phyloP scores from a whole-genome alignment of 2,329 filamentous ascomycete species.

The Dactylellina haptotyla region DNA sequence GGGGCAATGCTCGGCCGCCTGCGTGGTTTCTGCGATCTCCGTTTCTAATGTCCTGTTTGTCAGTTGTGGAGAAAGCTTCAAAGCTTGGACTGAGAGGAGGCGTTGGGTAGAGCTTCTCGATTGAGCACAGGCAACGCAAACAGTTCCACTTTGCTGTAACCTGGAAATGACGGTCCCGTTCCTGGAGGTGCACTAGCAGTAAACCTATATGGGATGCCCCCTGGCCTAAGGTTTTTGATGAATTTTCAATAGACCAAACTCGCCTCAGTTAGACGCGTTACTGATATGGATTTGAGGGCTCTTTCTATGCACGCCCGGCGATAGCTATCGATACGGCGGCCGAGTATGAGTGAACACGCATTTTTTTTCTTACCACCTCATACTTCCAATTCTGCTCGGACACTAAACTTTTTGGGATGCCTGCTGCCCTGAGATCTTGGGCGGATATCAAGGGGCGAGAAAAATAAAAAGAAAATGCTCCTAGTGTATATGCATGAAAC shows the following conservation, averaged over 20 bases:
- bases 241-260: not conserved
- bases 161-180: not conserved
- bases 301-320: not conserved
- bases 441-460: no score
- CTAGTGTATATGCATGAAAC: not conserved
- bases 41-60: not conserved
- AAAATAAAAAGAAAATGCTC: not conserved
- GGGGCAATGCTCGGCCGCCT: not conserved
- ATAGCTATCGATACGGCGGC: no score
- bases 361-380: not conserved
- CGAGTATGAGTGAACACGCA: not conserved
- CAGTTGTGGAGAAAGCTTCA: not conserved
- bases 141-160: not conserved
- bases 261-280: constrained; percentile 5
- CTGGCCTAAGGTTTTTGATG: not conserved
- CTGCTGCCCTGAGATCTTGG: no score
- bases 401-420: no score
- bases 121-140: not conserved
- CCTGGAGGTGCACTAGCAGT: not conserved
- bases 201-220: not conserved
- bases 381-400: not conserved
- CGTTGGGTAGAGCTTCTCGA: not conserved
- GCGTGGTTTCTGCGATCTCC: not conserved
- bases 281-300: no score
- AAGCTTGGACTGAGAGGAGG: not conserved